Conservation (phyloP, 306 rosid species). For the Parietaria judaica region DNA sequence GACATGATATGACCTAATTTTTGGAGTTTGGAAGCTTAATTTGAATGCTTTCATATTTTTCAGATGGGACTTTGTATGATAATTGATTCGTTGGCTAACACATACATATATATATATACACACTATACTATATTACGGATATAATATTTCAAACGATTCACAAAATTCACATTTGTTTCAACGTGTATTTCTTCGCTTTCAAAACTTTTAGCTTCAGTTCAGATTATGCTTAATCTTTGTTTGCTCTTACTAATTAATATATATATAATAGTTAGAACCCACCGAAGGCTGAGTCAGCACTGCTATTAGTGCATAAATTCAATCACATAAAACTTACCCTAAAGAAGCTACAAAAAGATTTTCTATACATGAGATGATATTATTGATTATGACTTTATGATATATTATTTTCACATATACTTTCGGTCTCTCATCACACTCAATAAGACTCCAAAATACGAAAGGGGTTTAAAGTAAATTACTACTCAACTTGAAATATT, state of each 20-base stretch:
- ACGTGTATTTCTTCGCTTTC: too few relatives aligned
- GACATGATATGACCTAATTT: background rate
- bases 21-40: background rate
- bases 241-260: too few relatives aligned
- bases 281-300: constrained; percentile 12
- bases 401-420: background rate
- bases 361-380: background rate
- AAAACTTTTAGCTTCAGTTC: too few relatives aligned
- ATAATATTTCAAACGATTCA: too few relatives aligned
- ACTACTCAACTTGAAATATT: constrained; percentile 11
- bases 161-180: too few relatives aligned
- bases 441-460: constrained; percentile 9
- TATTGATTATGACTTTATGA: background rate
- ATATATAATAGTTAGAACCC: background rate
- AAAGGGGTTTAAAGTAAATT: background rate
- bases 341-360: constrained; percentile 1
- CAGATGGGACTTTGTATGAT: background rate
- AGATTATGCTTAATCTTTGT: too few relatives aligned
- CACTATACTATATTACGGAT: too few relatives aligned
- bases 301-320: constrained; percentile 5
- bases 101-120: background rate
- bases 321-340: constrained; percentile 4
- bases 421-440: constrained; percentile 8
- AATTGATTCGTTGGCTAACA: background rate
- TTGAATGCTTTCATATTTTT: too few relatives aligned